These are phyloP conservation scores for Suaeda aralocaspica DNA, from an alignment of 148 eudicot genomes.

Conservation along the genomic window DNA sequence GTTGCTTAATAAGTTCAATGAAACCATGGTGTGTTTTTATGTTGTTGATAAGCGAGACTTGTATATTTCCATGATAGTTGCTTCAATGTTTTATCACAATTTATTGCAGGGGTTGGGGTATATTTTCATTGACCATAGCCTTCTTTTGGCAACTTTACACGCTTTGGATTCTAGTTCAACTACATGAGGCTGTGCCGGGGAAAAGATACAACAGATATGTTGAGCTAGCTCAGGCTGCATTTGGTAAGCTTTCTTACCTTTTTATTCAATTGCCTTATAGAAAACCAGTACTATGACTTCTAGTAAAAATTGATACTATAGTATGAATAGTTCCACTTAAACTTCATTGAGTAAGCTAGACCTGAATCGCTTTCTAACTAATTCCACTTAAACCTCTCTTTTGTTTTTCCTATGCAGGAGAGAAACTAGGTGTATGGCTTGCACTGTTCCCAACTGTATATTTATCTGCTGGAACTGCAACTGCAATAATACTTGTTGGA, in stretches of 20 bases:
- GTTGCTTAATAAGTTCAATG: not conserved
- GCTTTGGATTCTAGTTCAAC: conserved; percentile 93
- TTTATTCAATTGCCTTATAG: not conserved
- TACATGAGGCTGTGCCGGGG: conserved; percentile 99
- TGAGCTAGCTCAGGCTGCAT: conserved; percentile 96
- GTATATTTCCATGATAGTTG: not conserved
- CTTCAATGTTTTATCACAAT: conserved; percentile 6
- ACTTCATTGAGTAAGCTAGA: too few relatives aligned
- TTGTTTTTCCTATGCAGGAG: conserved; percentile 57
- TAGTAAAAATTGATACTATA: too few relatives aligned
- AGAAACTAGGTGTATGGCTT: conserved; percentile 83
- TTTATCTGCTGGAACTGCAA: conserved; percentile 92
- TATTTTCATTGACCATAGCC: conserved; percentile 80
- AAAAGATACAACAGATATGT: conserved; percentile 95
- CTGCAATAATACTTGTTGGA: conserved; percentile 87
- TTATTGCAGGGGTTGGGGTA: conserved; percentile 91
- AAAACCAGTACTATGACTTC: not conserved
- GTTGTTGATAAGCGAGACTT: not conserved
- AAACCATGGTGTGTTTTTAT: too few relatives aligned
- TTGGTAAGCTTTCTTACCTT: conserved; percentile 44
- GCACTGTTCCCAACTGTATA: conserved; percentile 96
- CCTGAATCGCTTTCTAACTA: too few relatives aligned
- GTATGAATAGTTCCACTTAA: too few relatives aligned
- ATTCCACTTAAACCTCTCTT: too few relatives aligned
- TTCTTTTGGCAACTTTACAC: conserved; percentile 96